Evolutionary conservation across 2,329 filamentous ascomycete species (phyloP).

Genomic region (Leptographium radiaticola): DNA sequence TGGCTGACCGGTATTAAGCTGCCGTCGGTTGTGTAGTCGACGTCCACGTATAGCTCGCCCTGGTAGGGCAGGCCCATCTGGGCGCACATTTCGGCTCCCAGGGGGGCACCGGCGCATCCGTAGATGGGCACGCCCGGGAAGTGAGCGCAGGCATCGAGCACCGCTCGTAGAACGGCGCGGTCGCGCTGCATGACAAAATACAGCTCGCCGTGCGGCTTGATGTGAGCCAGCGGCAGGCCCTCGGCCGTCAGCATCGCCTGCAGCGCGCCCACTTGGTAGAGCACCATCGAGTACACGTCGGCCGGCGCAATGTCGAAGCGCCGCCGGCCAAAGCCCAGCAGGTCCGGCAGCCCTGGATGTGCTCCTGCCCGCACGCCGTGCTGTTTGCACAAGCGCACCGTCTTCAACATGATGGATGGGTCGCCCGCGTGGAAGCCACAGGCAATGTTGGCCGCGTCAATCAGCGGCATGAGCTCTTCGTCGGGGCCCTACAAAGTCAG

Average conservation of each 20-base stretch:
- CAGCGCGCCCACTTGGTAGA: conserved; percentile 2
- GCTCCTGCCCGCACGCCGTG: conserved; percentile 40
- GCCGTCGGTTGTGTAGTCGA: conserved; percentile 16
- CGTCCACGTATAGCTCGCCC: conserved; percentile 17
- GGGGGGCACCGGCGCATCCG: conserved; percentile 15
- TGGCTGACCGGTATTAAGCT: conserved; percentile 29
- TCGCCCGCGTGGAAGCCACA: conserved; percentile 35
- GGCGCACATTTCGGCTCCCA: conserved; percentile 5
- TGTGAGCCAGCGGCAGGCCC: background rate
- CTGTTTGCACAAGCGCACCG: conserved; percentile 1
- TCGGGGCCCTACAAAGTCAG: conserved; percentile 30
- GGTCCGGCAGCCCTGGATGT: conserved; percentile 25
- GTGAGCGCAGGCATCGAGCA: conserved; percentile 14
- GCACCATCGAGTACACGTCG: background rate
- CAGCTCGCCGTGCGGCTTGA: conserved; percentile 1
- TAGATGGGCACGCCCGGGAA: conserved; percentile 13
- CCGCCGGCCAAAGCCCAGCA: conserved; percentile 1
- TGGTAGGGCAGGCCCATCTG: conserved; percentile 15
- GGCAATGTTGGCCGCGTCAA: conserved; percentile 47
- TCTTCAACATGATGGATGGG: background rate
- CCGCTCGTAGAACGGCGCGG: conserved; percentile 13
- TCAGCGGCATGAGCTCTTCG: conserved; percentile 42
- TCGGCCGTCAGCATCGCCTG: background rate
- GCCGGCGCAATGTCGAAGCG: background rate
- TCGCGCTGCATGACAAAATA: conserved; percentile 30